Base-by-base conservation (phyloP, 371 early-diverging fungal species). In the Apophysomyces variabilis region DNA sequence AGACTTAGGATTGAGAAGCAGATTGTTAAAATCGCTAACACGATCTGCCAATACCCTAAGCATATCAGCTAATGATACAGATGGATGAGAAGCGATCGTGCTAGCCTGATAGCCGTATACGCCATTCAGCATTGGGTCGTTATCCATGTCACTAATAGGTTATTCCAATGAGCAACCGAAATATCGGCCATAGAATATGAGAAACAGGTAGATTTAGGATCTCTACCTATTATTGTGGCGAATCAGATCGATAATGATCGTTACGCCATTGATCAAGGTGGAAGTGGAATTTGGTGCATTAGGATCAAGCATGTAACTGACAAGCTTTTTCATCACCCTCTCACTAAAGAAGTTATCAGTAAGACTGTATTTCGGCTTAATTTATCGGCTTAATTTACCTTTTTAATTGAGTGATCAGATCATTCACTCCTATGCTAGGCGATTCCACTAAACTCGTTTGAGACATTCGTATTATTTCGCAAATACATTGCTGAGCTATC, bases 161-260 rank as follows among this genome's bases (percentile, higher is more conserved):
- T 16, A n/a, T 54, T 8, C 41, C 41, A 41, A 5, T 41, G 8
- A 41, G 32, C 32, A 43, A 38, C 14, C 12, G 13, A 57, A 32
- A 9, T 26, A 38, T 43, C 36, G n/a, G 36, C 12, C 35, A 11
- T 16, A 35, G 37, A 6, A 35, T 47, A 26, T 26, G 3, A 26
- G 32, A 26, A 26, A 26, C 32, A 26, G 32, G 32, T 26, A 26
- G 32, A 26, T 26, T 0, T 26, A 26, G 32, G 32, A 21, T 12
- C 3, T 54, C 58, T 66, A 83, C 85, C 79, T 75, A 85, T 94
- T 95, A 69, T 95, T 95, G 63, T 95, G 87, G 59, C 97, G 88
- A 73, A 97, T 95, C n/a, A 97, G 85, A 79, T 97, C 97, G 68
- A 97, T 94, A 65, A 97, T 90, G 60, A 97, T 93, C 56, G 89